Base-by-base conservation (phyloP, 129 eudicot genomes). In the Silybum marianum region DNA sequence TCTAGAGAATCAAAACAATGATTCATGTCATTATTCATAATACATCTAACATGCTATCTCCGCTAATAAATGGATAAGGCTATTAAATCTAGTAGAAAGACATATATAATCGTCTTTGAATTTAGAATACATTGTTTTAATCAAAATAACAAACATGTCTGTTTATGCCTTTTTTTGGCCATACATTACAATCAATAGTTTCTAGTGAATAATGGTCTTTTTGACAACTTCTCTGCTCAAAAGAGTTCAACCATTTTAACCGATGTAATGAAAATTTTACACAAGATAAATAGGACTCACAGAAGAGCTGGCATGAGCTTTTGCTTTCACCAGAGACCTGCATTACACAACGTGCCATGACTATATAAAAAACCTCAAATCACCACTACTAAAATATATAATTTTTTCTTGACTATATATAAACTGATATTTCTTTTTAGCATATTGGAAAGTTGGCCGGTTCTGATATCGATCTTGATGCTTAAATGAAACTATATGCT, bases 231-330 rank as follows among this genome's bases (percentile, higher is more conserved):
- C 23, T 77, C 82, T 83, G 83, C 78, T 83, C 40, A 72, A 38
- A 82, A 70, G 86, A 83, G 86, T 72, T 83, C 75, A 83, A 63
- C 86, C 86, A 30, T 83, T 83, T 83, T 83, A 44, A 78, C 83
- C 67, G 72, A 83, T 83, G 86, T 78, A 83, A 72, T 9, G 83
- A 83, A 83, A 83, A 83, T 72, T 83, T 83, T 78, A 83, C 86
- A 83, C 79, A 30, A 78, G 86, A 63, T 72, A 78, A 83, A 78
- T 62, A 71, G 86, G 83, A 83, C 86, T 83, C 86, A 65, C 79
- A 83, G 75, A 78, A 72, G 69, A 83, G 70, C 83, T 83, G 74
- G 62, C 83, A 63, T 9, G 66, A 83, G 78, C 74, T 66, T 36
- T 76, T 83, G 74, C 79, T 78, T 78, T 78, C 86, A 78, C 79